These are phyloP conservation scores for Periconia sp. DNA, from an alignment of 2,329 filamentous ascomycete species.

Conservation along the genomic window DNA sequence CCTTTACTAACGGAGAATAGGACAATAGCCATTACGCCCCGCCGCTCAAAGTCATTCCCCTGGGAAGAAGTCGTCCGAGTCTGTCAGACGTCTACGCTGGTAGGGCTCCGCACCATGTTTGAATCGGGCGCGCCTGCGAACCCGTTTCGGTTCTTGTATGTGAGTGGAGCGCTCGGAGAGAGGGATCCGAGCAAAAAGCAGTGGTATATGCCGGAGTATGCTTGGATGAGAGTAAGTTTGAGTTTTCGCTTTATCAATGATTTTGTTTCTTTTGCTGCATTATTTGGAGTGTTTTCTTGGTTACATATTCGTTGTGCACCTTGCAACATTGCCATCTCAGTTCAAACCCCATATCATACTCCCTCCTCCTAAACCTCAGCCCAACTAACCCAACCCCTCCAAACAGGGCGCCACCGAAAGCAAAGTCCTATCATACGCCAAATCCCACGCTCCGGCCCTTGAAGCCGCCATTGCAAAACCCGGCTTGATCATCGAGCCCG, in stretches of 20 bases:
- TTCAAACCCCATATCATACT: background rate
- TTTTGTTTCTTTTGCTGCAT: background rate
- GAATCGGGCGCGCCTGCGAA: constrained; percentile 16
- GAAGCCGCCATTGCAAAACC: constrained; percentile 48
- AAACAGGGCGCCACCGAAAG: constrained; percentile 50
- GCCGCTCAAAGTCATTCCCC: constrained; percentile 28
- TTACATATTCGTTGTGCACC: no score
- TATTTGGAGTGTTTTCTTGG: background rate
- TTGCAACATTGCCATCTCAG: no score
- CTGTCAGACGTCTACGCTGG: constrained; percentile 44
- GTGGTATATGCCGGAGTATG: constrained; percentile 45
- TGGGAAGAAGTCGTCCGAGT: constrained; percentile 45
- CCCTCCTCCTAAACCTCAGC: background rate
- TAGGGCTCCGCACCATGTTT: constrained; percentile 41
- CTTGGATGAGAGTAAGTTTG: constrained; percentile 50
- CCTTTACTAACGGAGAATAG: constrained; percentile 15
- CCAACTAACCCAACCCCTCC: background rate
- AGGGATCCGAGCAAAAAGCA: constrained; percentile 51
- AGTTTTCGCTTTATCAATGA: no score
- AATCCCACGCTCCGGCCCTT: constrained; percentile 35
- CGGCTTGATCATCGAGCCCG: constrained; percentile 44
- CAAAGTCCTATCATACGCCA: constrained; percentile 46
- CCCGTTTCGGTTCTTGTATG: constrained; percentile 53
- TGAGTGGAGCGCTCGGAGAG: constrained; percentile 50
- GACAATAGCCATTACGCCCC: constrained; percentile 49